Evolutionary conservation across 768 basidiomycete species (phyloP).

Genomic region (Inosperma sp.): DNA sequence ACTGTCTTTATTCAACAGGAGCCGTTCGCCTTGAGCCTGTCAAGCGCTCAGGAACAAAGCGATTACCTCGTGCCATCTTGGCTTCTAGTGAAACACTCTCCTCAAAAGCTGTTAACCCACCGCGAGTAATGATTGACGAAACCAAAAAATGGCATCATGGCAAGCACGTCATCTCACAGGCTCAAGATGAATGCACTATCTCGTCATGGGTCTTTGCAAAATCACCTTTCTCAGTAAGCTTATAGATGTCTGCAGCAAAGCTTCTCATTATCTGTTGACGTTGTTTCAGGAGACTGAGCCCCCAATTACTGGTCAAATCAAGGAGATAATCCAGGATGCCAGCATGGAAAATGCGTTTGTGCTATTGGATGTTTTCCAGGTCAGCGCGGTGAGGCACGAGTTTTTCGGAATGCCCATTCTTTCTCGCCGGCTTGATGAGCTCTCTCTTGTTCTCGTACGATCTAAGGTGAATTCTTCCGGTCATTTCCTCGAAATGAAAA

Average conservation of each 20-base stretch:
- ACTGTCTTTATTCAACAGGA: background rate
- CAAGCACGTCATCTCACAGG: constrained; percentile 14
- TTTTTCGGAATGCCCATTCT: constrained; percentile 16
- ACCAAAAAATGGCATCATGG: constrained; percentile 15
- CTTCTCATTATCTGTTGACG: background rate
- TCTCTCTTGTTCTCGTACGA: background rate
- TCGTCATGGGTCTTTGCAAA: constrained; percentile 23
- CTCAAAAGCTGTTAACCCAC: constrained; percentile 12
- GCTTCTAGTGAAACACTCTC: constrained; percentile 12
- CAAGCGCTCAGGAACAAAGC: background rate
- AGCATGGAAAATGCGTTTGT: constrained; percentile 2
- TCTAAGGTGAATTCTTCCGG: background rate
- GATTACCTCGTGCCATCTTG: background rate
- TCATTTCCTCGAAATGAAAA: background rate
- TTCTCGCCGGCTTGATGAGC: constrained; percentile 4
- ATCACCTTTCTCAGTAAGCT: constrained; percentile 7
- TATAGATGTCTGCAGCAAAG: no score
- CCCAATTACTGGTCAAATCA: constrained; percentile 13
- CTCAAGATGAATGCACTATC: constrained; percentile 19
- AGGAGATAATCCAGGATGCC: constrained; percentile 16
- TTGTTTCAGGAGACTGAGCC: background rate
- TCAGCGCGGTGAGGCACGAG: constrained; percentile 9
- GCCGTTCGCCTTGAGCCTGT: constrained; percentile 4
- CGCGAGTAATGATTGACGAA: background rate
- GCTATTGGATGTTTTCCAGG: constrained; percentile 16